Conservation (phyloP, 2,329 filamentous ascomycete genomes). For the Endoconidiophora laricicola region DNA sequence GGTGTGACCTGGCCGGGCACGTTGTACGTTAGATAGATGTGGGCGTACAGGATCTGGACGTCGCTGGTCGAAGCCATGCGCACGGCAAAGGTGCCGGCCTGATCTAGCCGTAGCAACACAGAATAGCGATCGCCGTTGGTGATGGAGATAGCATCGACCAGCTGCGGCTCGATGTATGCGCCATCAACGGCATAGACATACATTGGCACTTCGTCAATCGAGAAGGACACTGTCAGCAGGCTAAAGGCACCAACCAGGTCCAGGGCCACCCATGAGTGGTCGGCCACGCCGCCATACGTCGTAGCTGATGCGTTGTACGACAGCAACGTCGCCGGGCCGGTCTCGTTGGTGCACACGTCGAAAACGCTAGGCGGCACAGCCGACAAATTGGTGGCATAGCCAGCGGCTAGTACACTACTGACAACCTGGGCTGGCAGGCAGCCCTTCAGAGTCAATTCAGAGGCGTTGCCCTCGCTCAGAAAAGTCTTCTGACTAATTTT, state of each 20-base stretch:
- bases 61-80: constrained; percentile 32
- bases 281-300: constrained; percentile 3
- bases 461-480: constrained; percentile 18
- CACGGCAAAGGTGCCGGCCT: constrained; percentile 34
- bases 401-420: constrained; percentile 5
- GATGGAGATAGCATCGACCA: constrained; percentile 29
- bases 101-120: constrained; percentile 29
- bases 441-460: constrained; percentile 26
- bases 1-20: constrained; percentile 14
- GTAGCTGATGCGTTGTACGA: constrained; percentile 22
- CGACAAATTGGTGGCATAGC: constrained; percentile 9
- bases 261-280: constrained; percentile 33
- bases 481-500: constrained; percentile 19
- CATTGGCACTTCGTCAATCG: constrained; percentile 36
- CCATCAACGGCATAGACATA: constrained; percentile 39
- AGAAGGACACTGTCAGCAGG: constrained; percentile 27
- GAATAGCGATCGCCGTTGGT: constrained; percentile 38
- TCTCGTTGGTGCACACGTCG: constrained; percentile 29
- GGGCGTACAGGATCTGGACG: constrained; percentile 38
- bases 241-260: constrained; percentile 37
- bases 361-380: constrained; percentile 28
- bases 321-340: constrained; percentile 24
- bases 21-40: constrained; percentile 28
- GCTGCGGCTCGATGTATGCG: constrained; percentile 34
- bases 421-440: constrained; percentile 15